A percentile compares a stretch with the other conserved stretches of the same genome.
These are phyloP conservation scores for Cutaneotrichosporon dermatis DNA, from an alignment of 1,284 basidiomycete species.

Conservation along the genomic window DNA sequence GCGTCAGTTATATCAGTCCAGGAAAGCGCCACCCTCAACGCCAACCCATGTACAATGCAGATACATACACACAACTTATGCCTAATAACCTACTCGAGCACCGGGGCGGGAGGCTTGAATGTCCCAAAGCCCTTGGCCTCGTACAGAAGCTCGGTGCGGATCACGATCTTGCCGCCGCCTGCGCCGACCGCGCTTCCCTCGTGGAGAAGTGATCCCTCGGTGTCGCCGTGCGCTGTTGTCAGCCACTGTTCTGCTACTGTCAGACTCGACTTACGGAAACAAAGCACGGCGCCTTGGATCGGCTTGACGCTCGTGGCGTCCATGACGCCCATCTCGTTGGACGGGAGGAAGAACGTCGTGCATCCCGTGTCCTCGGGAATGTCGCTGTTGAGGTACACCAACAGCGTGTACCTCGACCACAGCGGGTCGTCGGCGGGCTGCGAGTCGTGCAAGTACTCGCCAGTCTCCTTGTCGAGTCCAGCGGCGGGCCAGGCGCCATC, in stretches of 20 bases:
- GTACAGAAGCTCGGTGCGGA: slow-evolving; percentile 49
- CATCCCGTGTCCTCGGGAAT: slow-evolving; percentile 52
- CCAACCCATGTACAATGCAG: not conserved
- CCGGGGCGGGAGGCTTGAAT: slow-evolving; percentile 36
- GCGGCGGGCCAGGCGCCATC: slow-evolving; percentile 59
- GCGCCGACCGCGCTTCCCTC: slow-evolving; percentile 48
- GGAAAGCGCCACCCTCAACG: no score
- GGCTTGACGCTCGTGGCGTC: slow-evolving; percentile 55
- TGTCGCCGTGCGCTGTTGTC: slow-evolving; percentile 45
- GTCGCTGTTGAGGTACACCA: slow-evolving; percentile 56
- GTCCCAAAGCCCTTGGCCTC: slow-evolving; percentile 48
- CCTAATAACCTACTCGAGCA: not conserved
- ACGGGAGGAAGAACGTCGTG: slow-evolving; percentile 58
- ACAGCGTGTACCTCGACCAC: slow-evolving; percentile 55
- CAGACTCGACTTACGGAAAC: slow-evolving; percentile 54
- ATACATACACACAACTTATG: not conserved
- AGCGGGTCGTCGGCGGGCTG: slow-evolving; percentile 44
- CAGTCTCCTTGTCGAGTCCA: slow-evolving; percentile 50
- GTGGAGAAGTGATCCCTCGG: slow-evolving; percentile 46
- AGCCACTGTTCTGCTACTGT: slow-evolving; percentile 22
- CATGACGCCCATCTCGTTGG: slow-evolving; percentile 49
- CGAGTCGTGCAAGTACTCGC: slow-evolving; percentile 56
- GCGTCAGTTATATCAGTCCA: no score
- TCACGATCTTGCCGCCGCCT: slow-evolving; percentile 48
- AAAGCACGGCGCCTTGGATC: slow-evolving; percentile 53